Evolutionary conservation across 345 rosid species (phyloP).

Genomic region (Cardiospermum halicacabum): DNA sequence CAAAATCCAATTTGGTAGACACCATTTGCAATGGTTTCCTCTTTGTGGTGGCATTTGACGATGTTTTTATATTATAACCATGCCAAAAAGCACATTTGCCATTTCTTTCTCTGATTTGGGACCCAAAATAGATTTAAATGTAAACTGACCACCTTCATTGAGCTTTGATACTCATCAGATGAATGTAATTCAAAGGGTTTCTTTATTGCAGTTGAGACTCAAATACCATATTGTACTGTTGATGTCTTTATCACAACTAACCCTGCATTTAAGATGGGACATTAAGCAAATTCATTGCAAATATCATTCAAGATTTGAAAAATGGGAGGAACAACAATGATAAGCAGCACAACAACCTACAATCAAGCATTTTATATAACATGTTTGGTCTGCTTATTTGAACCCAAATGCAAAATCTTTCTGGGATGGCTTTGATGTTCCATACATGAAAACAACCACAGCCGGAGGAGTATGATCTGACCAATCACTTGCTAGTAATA

Average conservation of each 20-base stretch:
- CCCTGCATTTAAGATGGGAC: not conserved
- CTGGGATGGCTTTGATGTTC: not conserved
- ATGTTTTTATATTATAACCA: not conserved
- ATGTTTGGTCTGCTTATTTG: slow-evolving; percentile 18
- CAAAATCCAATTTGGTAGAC: not conserved
- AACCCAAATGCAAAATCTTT: not conserved
- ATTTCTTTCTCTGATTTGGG: not conserved
- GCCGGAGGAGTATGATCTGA: too few species aligned
- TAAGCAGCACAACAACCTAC: not conserved
- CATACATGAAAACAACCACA: slow-evolving; percentile 8
- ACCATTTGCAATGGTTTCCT: not conserved
- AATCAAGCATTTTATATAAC: slow-evolving; percentile 17
- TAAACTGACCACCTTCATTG: not conserved
- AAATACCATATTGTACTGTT: not conserved
- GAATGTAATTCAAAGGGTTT: not conserved
- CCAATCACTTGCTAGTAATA: slow-evolving; percentile 29
- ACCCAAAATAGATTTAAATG: not conserved
- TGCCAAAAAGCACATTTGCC: not conserved
- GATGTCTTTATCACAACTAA: not conserved
- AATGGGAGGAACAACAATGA: not conserved
- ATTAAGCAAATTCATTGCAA: not conserved
- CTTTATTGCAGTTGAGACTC: not conserved
- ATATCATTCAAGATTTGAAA: not conserved
- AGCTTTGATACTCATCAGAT: too few species aligned
- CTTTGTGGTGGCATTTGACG: not conserved